Evolutionary conservation across 1,284 basidiomycete species (phyloP), one percentile per base, ranked within the genome.

Genomic region (Ceratobasidium sp.): DNA sequence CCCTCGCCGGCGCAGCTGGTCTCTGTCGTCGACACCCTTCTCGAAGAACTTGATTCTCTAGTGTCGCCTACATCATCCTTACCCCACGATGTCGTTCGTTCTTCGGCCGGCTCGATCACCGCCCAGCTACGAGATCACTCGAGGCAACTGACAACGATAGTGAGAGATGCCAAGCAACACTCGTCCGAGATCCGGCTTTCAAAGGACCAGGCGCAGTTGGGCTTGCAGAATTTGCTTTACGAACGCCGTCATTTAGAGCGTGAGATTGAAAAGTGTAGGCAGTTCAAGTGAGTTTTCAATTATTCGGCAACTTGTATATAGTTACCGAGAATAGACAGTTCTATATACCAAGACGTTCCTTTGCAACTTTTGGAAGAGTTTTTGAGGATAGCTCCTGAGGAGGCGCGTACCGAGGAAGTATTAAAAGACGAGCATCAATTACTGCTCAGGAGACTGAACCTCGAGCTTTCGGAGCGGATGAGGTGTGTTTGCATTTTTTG

Each of bases 201-300:
- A 79, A 94, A 95, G 92, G 94, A 95, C 85, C 92, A 94, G 84
- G 91, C 93, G 0, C 90, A 94, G 84, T 90, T 95, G 38, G 90
- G 91, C 18, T 88, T 95, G 46, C 93, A 95, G 84, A 95, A 95
- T 80, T 85, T 95, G 55, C 87, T 93, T 70, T 95, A 95, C 81
- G 93, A 95, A 84, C 94, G 93, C 83, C 87, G 94, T 41, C 93
- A 95, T 82, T 88, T 95, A 12, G 93, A 95, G 83, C 88, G 93
- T 79, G 93, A 95, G 85, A 95, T 95, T 44, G 93, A 94, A 82
- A 95, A 95, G 83, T 95, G 93, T 84, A 89, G 92, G 74, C 93
- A 94, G 82, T 95, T 95, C 83, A 93, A 92, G 93, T 95, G 83
- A 82, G 92, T 77, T 48, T 54, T 48, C 52, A 86, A 60, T 73